A percentile compares a stretch with the other conserved stretches of the same genome.
Conservation (phyloP, 2,329 filamentous ascomycete species). For the Botrytis sinoallii region DNA sequence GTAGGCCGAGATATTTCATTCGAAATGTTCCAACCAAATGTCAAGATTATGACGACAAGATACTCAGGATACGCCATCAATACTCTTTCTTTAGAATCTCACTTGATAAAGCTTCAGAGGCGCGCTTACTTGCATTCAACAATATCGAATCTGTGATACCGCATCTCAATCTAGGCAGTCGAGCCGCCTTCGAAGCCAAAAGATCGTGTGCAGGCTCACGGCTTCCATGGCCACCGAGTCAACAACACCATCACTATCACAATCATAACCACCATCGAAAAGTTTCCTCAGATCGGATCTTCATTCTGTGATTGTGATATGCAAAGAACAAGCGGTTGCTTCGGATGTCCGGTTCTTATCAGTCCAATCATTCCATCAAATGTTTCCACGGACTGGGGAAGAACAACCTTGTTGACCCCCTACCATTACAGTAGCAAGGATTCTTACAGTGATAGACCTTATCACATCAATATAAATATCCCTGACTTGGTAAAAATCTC, state of each 20-base stretch:
- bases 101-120: neutral
- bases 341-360: slow-evolving; percentile 5
- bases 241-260: neutral
- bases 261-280: neutral
- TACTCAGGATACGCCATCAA: neutral
- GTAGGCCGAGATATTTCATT: neutral
- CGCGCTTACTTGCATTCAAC: slow-evolving; percentile 4
- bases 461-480: slow-evolving; percentile 3
- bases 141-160: neutral
- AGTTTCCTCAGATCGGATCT: neutral
- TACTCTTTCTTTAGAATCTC: neutral
- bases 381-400: neutral
- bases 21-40: neutral
- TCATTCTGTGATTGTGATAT: slow-evolving; percentile 9
- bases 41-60: slow-evolving; percentile 2
- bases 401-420: neutral
- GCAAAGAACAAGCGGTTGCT: neutral
- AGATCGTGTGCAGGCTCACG: neutral
- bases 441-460: neutral
- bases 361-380: neutral
- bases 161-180: neutral
- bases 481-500: neutral
- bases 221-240: neutral
- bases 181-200: neutral
- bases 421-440: neutral